A percentile compares a stretch with the other conserved stretches of the same genome.
Conservation (phyloP, 768 basidiomycete species). For the Imleria badia region DNA sequence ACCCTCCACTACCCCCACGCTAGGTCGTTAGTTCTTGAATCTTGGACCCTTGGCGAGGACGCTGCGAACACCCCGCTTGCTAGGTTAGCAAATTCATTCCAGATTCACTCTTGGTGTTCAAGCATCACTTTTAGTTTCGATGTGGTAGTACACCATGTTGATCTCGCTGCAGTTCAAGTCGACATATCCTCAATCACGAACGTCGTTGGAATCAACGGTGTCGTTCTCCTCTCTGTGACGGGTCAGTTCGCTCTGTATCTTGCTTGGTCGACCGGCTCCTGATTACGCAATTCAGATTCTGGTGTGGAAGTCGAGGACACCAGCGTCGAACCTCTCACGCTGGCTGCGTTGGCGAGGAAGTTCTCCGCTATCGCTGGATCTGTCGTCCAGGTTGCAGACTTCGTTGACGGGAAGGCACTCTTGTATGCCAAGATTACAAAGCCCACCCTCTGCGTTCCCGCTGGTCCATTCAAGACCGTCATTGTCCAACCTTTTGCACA, state of each 20-base stretch:
- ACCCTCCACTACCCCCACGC: conserved; percentile 10
- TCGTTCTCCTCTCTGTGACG: conserved; percentile 22
- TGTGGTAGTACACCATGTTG: conserved; percentile 21
- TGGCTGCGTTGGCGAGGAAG: conserved; percentile 7
- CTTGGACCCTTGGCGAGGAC: conserved; percentile 16
- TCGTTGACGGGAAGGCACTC: conserved; percentile 10
- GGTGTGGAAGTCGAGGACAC: conserved; percentile 14
- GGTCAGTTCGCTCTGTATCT: conserved; percentile 9
- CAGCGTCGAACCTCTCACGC: conserved; percentile 13
- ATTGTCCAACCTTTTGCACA: conserved; percentile 28
- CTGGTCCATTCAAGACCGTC: conserved; percentile 25
- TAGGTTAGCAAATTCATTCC: conserved; percentile 5
- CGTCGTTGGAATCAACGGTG: conserved; percentile 22
- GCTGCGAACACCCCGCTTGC: neutral
- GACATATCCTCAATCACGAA: conserved; percentile 25
- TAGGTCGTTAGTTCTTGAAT: conserved; percentile 20
- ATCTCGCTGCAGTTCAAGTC: conserved; percentile 19
- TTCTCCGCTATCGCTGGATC: conserved; percentile 14
- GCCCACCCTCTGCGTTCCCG: conserved; percentile 13
- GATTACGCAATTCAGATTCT: conserved; percentile 13
- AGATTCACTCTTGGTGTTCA: neutral
- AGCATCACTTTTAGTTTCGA: conserved; percentile 11
- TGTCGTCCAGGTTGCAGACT: conserved; percentile 10
- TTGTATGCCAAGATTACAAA: conserved; percentile 15
- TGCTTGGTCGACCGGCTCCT: neutral